Evolutionary conservation across 2,329 filamentous ascomycete genomes (phyloP), one percentile per base, ranked within the genome.

Genomic region (Mollisiaceae sp.): DNA sequence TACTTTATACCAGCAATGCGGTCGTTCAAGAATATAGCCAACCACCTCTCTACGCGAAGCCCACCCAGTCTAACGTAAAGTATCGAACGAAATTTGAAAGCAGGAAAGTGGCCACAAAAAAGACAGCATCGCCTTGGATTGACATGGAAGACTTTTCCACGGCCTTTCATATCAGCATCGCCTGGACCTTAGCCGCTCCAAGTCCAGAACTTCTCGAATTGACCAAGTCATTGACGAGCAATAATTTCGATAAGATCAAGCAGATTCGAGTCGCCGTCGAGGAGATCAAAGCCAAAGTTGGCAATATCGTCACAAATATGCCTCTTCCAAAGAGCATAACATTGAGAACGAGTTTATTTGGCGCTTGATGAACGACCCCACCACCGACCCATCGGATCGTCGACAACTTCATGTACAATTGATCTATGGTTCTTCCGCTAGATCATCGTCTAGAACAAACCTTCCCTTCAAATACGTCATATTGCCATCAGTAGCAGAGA

Each of bases 111-210:
- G 4, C n/a, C 27, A 45, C 20, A 15, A 14, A 75, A 75, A 11
- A 43, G 67, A 8, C 75, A 63, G 2, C 50, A 54, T 32, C 24
- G 4, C 12, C 18, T 18, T 71, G 67, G 69, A 59, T 60, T 22
- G 61, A 68, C 52, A 63, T 72, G 8, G 63, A 73, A 39, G 82
- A 87, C 70, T 76, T 77, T 62, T 83, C 83, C 4, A 77, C 82
- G 58, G 86, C 85, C 24, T 97, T 97, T 74, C 95, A 99, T 78
- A 81, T 98, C 66, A 97, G 93, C 55, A 87, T 99, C 63, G 95
- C 90, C 0, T 98, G 94, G 95, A 90, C 86, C 0, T 82, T 94
- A 67, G 77, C 81, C 11, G 76, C 80, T 50, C 88, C 87, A 0
- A 80, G 77, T 6, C 65, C 79, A 2, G 81, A 83, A 39, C 73